These are phyloP conservation scores for Lentinula aciculospora DNA, from an alignment of 768 basidiomycete genomes.

Conservation along the genomic window DNA sequence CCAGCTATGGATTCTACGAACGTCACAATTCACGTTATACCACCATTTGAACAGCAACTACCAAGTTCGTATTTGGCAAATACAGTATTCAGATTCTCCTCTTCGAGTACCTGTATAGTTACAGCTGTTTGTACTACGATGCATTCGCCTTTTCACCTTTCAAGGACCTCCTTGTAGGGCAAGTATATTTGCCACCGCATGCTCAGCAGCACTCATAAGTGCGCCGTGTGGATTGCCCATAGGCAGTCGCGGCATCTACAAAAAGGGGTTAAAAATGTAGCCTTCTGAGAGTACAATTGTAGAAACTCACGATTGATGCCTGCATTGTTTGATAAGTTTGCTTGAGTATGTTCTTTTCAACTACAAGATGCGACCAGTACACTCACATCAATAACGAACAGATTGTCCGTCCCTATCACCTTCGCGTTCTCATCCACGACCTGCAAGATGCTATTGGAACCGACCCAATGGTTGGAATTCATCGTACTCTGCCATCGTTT, in stretches of 20 bases:
- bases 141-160: constrained; percentile 1
- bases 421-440: constrained; percentile 58
- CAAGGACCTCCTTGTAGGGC: constrained; percentile 48
- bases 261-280: not conserved
- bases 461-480: constrained; percentile 65
- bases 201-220: constrained; percentile 54
- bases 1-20: not conserved
- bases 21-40: not conserved
- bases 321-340: constrained; percentile 7
- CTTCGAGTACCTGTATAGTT: not conserved
- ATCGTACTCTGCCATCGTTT: constrained; percentile 35
- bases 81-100: not conserved
- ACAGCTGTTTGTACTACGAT: not conserved
- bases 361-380: not conserved
- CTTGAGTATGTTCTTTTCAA: not conserved
- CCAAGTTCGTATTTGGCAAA: too few species aligned
- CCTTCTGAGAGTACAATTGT: not conserved
- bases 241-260: constrained; percentile 45
- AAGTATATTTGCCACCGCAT: constrained; percentile 50
- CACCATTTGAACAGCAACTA: too few species aligned
- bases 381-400: constrained; percentile 48
- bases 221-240: constrained; percentile 53
- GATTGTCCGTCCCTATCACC: constrained; percentile 42
- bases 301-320: constrained; percentile 28
- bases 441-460: constrained; percentile 39